Conservation (phyloP, 2,329 filamentous ascomycete species). For the Trichoderma oligosporum region DNA sequence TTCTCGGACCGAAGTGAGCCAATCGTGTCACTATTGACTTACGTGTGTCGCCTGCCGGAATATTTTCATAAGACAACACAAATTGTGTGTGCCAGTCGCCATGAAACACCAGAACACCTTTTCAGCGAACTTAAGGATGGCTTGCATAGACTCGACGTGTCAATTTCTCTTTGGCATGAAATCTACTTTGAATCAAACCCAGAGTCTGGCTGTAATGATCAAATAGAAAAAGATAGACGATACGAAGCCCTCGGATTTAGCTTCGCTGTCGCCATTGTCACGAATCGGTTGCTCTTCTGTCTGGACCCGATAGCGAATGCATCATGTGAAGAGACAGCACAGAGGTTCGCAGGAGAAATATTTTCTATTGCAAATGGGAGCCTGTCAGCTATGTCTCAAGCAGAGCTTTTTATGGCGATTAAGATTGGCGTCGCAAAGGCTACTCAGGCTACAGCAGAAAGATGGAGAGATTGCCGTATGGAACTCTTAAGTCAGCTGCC, state of each 20-base stretch:
- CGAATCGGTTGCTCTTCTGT: slow-evolving; percentile 1
- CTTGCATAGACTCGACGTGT: background rate
- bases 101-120: background rate
- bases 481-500: background rate
- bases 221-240: slow-evolving; percentile 1
- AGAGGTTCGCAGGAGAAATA: background rate
- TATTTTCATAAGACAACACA: slow-evolving; percentile 5
- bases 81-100: background rate
- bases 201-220: background rate
- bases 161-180: background rate
- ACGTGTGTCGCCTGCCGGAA: background rate
- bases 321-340: slow-evolving; percentile 1
- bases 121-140: background rate
- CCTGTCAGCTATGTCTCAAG: background rate
- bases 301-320: slow-evolving; percentile 3
- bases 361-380: background rate
- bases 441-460: background rate
- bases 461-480: background rate
- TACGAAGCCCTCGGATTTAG: slow-evolving; percentile 11
- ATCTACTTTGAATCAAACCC: background rate
- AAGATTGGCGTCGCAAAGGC: background rate
- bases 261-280: background rate
- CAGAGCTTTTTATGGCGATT: slow-evolving; percentile 11
- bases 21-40: background rate
- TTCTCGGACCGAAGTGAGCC: slow-evolving; percentile 10